Base-by-base conservation (phyloP, 305 asterid species). In the Lippia alba region DNA sequence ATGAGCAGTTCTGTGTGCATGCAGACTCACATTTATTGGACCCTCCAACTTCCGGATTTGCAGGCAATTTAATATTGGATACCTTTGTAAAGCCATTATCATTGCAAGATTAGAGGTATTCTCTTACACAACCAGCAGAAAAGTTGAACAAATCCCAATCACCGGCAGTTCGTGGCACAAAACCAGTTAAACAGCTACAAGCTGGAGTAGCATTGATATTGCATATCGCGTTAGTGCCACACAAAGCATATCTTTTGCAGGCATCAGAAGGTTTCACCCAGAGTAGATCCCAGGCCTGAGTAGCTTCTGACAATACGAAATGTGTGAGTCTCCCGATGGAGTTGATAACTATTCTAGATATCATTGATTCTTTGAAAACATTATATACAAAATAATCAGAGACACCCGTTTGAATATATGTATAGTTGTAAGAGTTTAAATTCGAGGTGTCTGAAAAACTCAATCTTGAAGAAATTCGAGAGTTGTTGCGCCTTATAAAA, bases 161-260 rank as follows among this genome's bases (percentile, higher is more conserved):
- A 67, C 5, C 1, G 10, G 0, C 1, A 12, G 4, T 12, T 16
- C 20, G 41, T 0, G 79, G 81, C 4, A 4, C 71, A 58, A 59
- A 80, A 12, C 74, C 77, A n/a, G 36, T 3, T 59, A 73, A 70
- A 40, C 81, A 80, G 19, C 6, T 18, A 63, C 84, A 73, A 8
- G 3, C 0, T 1, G 77, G 75, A 2, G 0, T 0, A 16, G 1
- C 0, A 2, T 2, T 45, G 4, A 58, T 36, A 34, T 76, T 48
- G 62, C 84, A 76, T 57, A 80, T 61, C 16, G 72, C 74, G 59
- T 68, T 76, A 69, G 68, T 24, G 58, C 84, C 81, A 72, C 84
- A 76, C 3, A 3, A 4, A 24, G 12, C 63, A 45, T 62, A 64
- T 2, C 0, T 3, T 1, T 32, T 44, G 50, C n/a, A n/a, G n/a